A percentile compares a stretch with the other conserved stretches of the same genome.
Conservation (phyloP, 257 asterid genomes). For the Petrea volubilis region DNA sequence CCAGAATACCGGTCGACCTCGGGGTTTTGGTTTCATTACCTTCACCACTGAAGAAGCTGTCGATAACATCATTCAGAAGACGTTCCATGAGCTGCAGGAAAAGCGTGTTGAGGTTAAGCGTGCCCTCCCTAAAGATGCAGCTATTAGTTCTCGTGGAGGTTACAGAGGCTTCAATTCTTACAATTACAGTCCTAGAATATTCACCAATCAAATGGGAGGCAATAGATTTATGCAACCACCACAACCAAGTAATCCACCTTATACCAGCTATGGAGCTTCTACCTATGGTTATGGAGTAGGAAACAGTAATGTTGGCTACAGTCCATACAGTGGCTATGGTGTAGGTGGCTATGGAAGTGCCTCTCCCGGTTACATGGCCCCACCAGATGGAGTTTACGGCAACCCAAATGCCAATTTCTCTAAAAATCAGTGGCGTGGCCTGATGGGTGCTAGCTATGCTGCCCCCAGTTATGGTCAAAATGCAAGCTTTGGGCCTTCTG, state of each 20-base stretch:
- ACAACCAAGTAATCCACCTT: constrained; percentile 29
- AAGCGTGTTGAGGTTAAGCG: neutral
- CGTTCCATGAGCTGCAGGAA: neutral
- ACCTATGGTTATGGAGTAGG: constrained; percentile 26
- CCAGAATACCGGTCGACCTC: constrained; percentile 39
- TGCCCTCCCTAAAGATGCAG: constrained; percentile 37
- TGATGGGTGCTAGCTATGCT: constrained; percentile 16
- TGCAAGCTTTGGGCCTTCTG: constrained; percentile 20
- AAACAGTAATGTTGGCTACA: constrained; percentile 17
- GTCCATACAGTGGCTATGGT: constrained; percentile 29
- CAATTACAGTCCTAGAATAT: constrained; percentile 8
- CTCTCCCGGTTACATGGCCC: constrained; percentile 23
- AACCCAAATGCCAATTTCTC: constrained; percentile 20
- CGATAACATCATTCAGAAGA: constrained; percentile 28
- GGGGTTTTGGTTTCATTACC: constrained; percentile 54
- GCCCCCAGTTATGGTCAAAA: constrained; percentile 20
- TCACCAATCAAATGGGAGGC: constrained; percentile 17
- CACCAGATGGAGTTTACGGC: constrained; percentile 25
- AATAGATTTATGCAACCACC: constrained; percentile 24
- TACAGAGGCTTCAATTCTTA: constrained; percentile 22
- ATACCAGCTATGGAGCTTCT: neutral
- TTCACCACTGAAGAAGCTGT: constrained; percentile 46
- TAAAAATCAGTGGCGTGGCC: constrained; percentile 23
- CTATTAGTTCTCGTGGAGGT: constrained; percentile 25
- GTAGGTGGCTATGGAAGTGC: constrained; percentile 22